Evolutionary conservation across 1,284 basidiomycete species (phyloP).

Genomic region (Ceraceosorus guamensis): DNA sequence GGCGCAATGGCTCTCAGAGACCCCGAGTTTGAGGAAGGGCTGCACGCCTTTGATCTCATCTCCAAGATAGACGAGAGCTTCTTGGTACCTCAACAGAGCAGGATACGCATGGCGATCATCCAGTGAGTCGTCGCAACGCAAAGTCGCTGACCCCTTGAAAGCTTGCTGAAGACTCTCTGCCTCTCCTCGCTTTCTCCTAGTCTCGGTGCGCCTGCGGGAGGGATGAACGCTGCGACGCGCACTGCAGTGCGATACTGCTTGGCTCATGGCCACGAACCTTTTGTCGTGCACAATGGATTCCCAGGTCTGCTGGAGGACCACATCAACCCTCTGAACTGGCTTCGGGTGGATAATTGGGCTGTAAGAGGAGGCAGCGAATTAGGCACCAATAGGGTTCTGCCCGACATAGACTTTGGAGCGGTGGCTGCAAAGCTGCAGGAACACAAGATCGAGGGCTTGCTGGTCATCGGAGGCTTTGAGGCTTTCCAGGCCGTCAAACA

Average conservation of each 20-base stretch:
- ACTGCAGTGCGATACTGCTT: constrained; percentile 89
- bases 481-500: constrained; percentile 73
- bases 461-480: constrained; percentile 95
- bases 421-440: constrained; percentile 79
- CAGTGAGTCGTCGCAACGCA: constrained; percentile 68
- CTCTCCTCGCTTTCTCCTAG: constrained; percentile 51
- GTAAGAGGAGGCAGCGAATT: constrained; percentile 95
- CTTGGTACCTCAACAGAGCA: constrained; percentile 55
- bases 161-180: not conserved
- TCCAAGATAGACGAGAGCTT: constrained; percentile 54
- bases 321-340: constrained; percentile 80
- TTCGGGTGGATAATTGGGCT: constrained; percentile 93
- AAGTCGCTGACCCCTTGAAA: too few relatives aligned
- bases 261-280: constrained; percentile 79
- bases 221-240: constrained; percentile 96
- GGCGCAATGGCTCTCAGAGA: constrained; percentile 83
- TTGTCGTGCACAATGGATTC: constrained; percentile 93
- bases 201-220: constrained; percentile 91
- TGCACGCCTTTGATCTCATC: constrained; percentile 66
- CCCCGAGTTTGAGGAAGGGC: constrained; percentile 78
- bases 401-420: constrained; percentile 74
- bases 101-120: constrained; percentile 78
- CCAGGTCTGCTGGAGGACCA: constrained; percentile 84
- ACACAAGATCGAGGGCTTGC: constrained; percentile 69
- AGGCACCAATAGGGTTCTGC: constrained; percentile 85